Conservation (phyloP, 2,329 filamentous ascomycete genomes). For the Xylariaceae sp. region DNA sequence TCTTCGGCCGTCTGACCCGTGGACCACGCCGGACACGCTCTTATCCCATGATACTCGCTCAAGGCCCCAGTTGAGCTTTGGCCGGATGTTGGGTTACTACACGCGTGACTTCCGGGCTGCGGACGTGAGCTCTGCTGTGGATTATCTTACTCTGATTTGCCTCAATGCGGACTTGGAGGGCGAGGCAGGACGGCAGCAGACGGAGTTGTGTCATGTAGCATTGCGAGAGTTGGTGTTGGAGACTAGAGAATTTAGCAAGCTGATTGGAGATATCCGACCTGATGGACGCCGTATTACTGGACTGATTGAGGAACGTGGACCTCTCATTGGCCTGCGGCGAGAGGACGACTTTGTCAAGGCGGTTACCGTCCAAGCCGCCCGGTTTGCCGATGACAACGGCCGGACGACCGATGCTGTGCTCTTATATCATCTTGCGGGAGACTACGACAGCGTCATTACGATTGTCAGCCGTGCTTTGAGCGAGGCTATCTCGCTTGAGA, state of each 20-base stretch:
- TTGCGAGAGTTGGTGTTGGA: conserved; percentile 93
- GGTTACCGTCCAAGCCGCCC: conserved; percentile 90
- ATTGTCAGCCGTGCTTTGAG: conserved; percentile 89
- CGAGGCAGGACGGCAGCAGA: conserved; percentile 70
- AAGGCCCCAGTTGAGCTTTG: conserved; percentile 86
- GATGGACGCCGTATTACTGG: conserved; percentile 84
- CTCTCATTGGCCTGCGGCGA: conserved; percentile 73
- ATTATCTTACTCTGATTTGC: conserved; percentile 89
- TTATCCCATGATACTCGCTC: conserved; percentile 63
- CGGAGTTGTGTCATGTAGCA: conserved; percentile 82
- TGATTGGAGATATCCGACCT: conserved; percentile 84
- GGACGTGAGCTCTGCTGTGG: conserved; percentile 81
- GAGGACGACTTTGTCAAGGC: conserved; percentile 82
- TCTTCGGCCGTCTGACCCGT: conserved; percentile 79
- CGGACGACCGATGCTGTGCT: conserved; percentile 90
- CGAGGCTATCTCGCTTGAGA: conserved; percentile 80
- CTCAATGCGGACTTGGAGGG: conserved; percentile 80
- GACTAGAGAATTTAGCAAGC: conserved; percentile 88
- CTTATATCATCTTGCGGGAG: conserved; percentile 87
- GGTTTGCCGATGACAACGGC: conserved; percentile 90
- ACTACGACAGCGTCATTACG: conserved; percentile 89
- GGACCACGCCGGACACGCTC: conserved; percentile 66
- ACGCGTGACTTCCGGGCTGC: conserved; percentile 93
- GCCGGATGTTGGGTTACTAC: conserved; percentile 88
- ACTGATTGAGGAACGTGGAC: conserved; percentile 78